These are phyloP conservation scores for Rhizoctonia solani DNA, from an alignment of 1,284 basidiomycete genomes.

Conservation along the genomic window DNA sequence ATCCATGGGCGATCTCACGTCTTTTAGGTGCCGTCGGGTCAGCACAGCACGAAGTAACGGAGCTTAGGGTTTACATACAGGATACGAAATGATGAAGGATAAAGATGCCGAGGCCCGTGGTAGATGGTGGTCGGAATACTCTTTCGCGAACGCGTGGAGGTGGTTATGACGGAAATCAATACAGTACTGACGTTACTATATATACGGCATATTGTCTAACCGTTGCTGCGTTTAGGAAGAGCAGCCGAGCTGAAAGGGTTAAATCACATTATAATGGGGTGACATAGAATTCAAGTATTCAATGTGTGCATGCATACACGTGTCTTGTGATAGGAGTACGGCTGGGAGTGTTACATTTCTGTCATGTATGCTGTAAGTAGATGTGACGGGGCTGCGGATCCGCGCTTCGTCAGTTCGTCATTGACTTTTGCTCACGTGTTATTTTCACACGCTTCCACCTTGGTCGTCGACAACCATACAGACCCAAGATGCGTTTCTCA, in stretches of 20 bases:
- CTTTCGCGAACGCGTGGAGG: not conserved
- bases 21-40: not conserved
- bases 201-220: too few species aligned
- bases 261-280: too few species aligned
- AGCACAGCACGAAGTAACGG: not conserved
- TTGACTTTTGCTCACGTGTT: conserved; percentile 11
- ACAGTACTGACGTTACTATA: not conserved
- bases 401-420: too few species aligned
- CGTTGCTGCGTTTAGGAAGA: too few species aligned
- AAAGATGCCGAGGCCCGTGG: not conserved
- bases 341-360: not conserved
- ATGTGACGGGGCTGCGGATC: too few species aligned
- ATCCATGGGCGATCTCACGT: not conserved
- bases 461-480: not conserved
- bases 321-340: not conserved
- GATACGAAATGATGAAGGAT: not conserved
- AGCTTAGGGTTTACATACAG: not conserved
- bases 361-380: not conserved
- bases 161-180: not conserved
- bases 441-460: not conserved
- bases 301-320: not conserved
- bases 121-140: too few species aligned
- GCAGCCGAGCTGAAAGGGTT: too few species aligned
- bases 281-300: not conserved
- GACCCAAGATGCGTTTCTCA: conserved; percentile 18